phyloP scores from a whole-genome alignment of 2,329 filamentous ascomycete species.

The Colletotrichum sp. region DNA sequence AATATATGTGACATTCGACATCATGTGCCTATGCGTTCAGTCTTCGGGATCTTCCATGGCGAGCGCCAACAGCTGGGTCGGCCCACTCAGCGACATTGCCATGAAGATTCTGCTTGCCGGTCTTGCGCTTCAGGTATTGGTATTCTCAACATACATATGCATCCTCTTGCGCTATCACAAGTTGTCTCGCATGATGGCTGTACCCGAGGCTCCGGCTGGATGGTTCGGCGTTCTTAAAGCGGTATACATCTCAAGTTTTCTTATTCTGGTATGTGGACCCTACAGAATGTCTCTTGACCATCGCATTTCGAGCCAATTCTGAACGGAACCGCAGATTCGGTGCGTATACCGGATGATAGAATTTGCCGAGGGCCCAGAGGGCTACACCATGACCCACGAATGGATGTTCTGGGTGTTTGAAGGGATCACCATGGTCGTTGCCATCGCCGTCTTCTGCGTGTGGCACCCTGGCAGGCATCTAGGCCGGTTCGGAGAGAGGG shows the following conservation, averaged over 20 bases:
- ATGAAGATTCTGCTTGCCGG: slow-evolving; percentile 47
- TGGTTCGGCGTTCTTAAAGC: slow-evolving; percentile 45
- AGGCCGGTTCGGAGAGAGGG: slow-evolving; percentile 16
- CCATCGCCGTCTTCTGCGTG: slow-evolving; percentile 52
- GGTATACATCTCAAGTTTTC: slow-evolving; percentile 46
- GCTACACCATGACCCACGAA: slow-evolving; percentile 55
- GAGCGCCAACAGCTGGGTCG: slow-evolving; percentile 46
- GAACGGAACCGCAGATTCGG: slow-evolving; percentile 39
- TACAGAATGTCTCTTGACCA: not conserved
- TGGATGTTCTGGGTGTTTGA: slow-evolving; percentile 61
- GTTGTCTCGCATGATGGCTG: slow-evolving; percentile 27
- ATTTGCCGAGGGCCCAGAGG: slow-evolving; percentile 54
- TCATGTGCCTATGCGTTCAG: slow-evolving; percentile 50
- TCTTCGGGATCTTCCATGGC: slow-evolving; percentile 48
- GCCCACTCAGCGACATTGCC: slow-evolving; percentile 40
- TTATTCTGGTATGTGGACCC: slow-evolving; percentile 46
- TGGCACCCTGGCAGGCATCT: slow-evolving; percentile 52
- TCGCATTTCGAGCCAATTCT: not conserved
- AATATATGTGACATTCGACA: slow-evolving; percentile 50
- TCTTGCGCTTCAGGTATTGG: slow-evolving; percentile 42
- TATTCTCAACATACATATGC: slow-evolving; percentile 43
- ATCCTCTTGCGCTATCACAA: slow-evolving; percentile 44
- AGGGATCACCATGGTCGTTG: slow-evolving; percentile 50
- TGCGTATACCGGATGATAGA: slow-evolving; percentile 60
- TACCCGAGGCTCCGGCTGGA: slow-evolving; percentile 32